Evolutionary conservation across 139 green algal species (phyloP), one percentile per base, ranked within the genome.

Genomic region (Ettlia oleoabundans): DNA sequence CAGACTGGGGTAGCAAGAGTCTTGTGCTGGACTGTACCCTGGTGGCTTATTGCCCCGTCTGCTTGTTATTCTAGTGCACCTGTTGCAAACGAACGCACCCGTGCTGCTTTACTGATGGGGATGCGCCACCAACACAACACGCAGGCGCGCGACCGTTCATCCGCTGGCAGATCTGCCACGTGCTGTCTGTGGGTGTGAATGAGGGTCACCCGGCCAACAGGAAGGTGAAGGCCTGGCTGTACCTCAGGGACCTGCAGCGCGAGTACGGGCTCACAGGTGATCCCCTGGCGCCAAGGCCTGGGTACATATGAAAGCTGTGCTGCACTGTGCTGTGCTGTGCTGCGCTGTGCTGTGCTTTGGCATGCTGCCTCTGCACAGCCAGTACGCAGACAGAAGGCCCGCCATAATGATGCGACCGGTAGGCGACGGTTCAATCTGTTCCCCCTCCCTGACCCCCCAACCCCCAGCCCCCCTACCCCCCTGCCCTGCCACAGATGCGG

Each of bases 241-340:
- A 88, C 65, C 78, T 92, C 58, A 42, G 79, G 37, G 88, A 88
- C 28, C 82, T 92, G 77, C 88, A 92, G 76, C 35, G 70, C 18
- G 62, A 92, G 76, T 35, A 68, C 7, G 80, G 85, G 26, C 82
- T 92, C 42, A 86, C 75, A 7, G 74, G 74, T 80, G 38, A 10
- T 51, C 28, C 6, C n/a, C n/a, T n/a, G n/a, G n/a, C n/a, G n/a
- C n/a, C n/a, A 40, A 28, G 15, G 55, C 21, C 5, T 65, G 47
- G 10, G 47, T 58, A 15, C 15, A 15, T 58, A 15, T 58, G 47
- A 15, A 15, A 15, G 47, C 47, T 58, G 47, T 58, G n/a, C n/a
- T n/a, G n/a, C n/a, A n/a, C n/a, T n/a, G n/a, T n/a, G n/a, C n/a
- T n/a, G n/a, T n/a, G n/a, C n/a, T n/a, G n/a, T n/a, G n/a, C n/a